Evolutionary conservation across 257 asterid genomes (phyloP).

Genomic region (Gynochthodes officinalis): DNA sequence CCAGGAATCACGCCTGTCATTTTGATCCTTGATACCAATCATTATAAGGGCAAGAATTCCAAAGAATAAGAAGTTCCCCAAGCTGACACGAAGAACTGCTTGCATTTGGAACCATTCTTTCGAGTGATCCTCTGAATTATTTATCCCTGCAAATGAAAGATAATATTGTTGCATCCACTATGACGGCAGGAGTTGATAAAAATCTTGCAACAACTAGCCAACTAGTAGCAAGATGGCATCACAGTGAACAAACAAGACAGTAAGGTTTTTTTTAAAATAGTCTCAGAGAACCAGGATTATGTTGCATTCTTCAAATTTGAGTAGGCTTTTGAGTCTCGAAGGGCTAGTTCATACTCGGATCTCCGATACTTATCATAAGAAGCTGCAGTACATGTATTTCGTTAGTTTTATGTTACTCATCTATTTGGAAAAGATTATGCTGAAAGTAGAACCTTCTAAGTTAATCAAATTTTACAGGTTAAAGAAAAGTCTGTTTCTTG

Average conservation of each 20-base stretch:
- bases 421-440: not conserved
- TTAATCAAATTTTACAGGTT: not conserved
- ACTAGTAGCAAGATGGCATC: not conserved
- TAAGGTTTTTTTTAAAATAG: not conserved
- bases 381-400: not conserved
- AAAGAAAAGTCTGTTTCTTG: not conserved
- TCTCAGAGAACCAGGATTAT: not conserved
- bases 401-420: not conserved
- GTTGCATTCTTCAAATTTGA: not conserved
- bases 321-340: not conserved
- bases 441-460: not conserved
- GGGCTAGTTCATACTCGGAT: not conserved
- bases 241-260: not conserved
- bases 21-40: conserved; percentile 94
- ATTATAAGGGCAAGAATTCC: conserved; percentile 72
- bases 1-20: conserved; percentile 82
- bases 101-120: conserved; percentile 82
- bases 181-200: conserved; percentile 9
- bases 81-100: conserved; percentile 96
- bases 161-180: conserved; percentile 12
- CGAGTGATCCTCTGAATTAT: conserved; percentile 57
- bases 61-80: conserved; percentile 92
- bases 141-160: conserved; percentile 66
- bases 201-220: not conserved
- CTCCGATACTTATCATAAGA: not conserved